A percentile compares a stretch with the other conserved stretches of the same genome.
Conservation (phyloP, 345 rosid genomes). For the Lepidium sativum region DNA sequence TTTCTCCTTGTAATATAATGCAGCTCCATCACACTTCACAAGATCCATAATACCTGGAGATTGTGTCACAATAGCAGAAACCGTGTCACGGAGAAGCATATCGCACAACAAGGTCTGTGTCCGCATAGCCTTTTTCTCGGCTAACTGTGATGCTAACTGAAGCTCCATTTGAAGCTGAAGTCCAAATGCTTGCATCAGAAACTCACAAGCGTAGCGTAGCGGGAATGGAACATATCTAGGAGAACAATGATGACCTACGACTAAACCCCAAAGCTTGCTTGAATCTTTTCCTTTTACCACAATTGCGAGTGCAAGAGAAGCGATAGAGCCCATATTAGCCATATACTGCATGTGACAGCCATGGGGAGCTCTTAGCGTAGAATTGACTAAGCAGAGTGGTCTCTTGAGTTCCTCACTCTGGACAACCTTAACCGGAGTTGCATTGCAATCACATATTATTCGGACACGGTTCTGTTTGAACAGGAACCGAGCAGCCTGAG, state of each 20-base stretch:
- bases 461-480: slow-evolving; percentile 77
- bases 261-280: slow-evolving; percentile 78
- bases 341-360: slow-evolving; percentile 69
- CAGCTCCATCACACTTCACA: slow-evolving; percentile 91
- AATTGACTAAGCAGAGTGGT: slow-evolving; percentile 72
- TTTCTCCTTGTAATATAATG: slow-evolving; percentile 46
- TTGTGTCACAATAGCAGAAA: slow-evolving; percentile 64
- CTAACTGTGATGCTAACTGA: slow-evolving; percentile 49
- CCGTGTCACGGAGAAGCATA: slow-evolving; percentile 84
- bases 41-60: slow-evolving; percentile 89
- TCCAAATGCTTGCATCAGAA: slow-evolving; percentile 77
- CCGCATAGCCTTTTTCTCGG: slow-evolving; percentile 60
- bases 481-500: slow-evolving; percentile 80
- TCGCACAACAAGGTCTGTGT: slow-evolving; percentile 70
- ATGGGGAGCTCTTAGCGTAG: slow-evolving; percentile 71
- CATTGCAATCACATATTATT: slow-evolving; percentile 72
- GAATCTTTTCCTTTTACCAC: slow-evolving; percentile 39
- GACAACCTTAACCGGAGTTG: slow-evolving; percentile 45
- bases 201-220: slow-evolving; percentile 73
- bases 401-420: slow-evolving; percentile 58
- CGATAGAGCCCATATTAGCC: slow-evolving; percentile 74
- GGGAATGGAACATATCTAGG: slow-evolving; percentile 69
- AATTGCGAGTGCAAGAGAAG: slow-evolving; percentile 70
- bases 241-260: slow-evolving; percentile 76
- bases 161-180: slow-evolving; percentile 74